phyloP scores from a whole-genome alignment of 805 yeast species.

The Metschnikowia baotianmanensis region DNA sequence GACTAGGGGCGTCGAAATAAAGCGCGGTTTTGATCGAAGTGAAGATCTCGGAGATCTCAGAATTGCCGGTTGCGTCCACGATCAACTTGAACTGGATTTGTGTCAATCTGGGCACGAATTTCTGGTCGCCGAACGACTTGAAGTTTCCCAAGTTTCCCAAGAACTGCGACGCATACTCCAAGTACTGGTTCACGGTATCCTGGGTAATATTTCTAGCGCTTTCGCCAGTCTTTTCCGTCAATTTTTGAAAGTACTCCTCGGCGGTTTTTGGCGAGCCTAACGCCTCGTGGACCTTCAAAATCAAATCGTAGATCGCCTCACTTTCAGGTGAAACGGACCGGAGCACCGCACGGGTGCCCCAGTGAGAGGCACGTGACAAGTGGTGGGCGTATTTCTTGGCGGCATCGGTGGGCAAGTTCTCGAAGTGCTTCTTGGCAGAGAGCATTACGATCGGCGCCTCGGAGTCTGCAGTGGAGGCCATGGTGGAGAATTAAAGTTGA shows the following conservation, averaged over 20 bases:
- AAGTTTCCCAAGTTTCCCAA: constrained; percentile 73
- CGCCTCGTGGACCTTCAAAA: constrained; percentile 55
- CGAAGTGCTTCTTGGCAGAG: constrained; percentile 67
- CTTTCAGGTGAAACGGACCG: constrained; percentile 83
- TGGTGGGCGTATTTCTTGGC: constrained; percentile 74
- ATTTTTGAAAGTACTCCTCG: constrained; percentile 38
- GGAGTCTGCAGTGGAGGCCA: constrained; percentile 34
- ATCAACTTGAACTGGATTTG: constrained; percentile 45
- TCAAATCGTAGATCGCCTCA: constrained; percentile 69
- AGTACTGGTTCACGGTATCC: constrained; percentile 44
- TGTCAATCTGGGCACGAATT: constrained; percentile 69
- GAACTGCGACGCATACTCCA: constrained; percentile 76
- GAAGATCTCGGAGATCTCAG: constrained; percentile 33
- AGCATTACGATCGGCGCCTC: constrained; percentile 45
- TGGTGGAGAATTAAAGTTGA: too few species aligned
- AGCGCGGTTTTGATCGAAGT: constrained; percentile 46
- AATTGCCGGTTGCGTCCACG: constrained; percentile 44
- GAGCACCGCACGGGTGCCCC: constrained; percentile 76
- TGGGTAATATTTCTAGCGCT: constrained; percentile 23
- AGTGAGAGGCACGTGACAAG: constrained; percentile 78
- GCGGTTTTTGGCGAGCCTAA: constrained; percentile 43
- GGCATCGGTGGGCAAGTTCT: constrained; percentile 55
- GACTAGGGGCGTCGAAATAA: constrained; percentile 46
- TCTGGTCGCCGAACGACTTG: constrained; percentile 86
- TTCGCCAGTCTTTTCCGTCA: constrained; percentile 16